Percentiles rank a stretch among this genome's conserved stretches.
phyloP scores from a whole-genome alignment of 164 flowering plant species.

The Aristolochia fimbriata region DNA sequence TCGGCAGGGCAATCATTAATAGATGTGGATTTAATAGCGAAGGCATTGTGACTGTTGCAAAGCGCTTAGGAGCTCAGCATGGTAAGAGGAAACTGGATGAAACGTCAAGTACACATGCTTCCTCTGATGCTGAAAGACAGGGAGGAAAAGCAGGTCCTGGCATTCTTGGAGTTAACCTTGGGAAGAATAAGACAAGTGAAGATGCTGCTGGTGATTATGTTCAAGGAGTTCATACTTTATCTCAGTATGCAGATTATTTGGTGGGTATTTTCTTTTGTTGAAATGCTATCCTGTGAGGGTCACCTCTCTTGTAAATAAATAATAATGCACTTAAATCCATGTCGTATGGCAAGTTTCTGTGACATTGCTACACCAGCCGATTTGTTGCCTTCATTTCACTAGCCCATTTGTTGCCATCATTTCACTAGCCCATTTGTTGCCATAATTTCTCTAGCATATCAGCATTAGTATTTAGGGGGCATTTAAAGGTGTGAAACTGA shows the following conservation, averaged over 20 bases:
- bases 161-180: slow-evolving; percentile 94
- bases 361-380: too few species aligned
- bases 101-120: slow-evolving; percentile 51
- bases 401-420: too few species aligned
- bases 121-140: slow-evolving; percentile 48
- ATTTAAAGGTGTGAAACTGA: too few species aligned
- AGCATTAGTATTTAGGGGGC: too few species aligned
- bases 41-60: slow-evolving; percentile 91
- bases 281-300: too few species aligned
- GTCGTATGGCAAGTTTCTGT: too few species aligned
- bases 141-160: slow-evolving; percentile 99
- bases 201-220: slow-evolving; percentile 96
- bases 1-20: slow-evolving; percentile 83
- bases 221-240: slow-evolving; percentile 93
- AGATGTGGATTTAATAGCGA: slow-evolving; percentile 95
- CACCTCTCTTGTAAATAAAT: too few species aligned
- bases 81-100: slow-evolving; percentile 90
- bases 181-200: slow-evolving; percentile 94
- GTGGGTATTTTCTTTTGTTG: slow-evolving; percentile 23
- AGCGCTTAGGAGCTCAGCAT: slow-evolving; percentile 92
- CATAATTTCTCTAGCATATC: too few species aligned
- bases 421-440: too few species aligned
- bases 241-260: slow-evolving; percentile 98
- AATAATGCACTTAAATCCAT: too few species aligned
- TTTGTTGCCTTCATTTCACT: too few species aligned